phyloP scores from a whole-genome alignment of 1,284 basidiomycete species.

The Rhodotorula sp. region DNA sequence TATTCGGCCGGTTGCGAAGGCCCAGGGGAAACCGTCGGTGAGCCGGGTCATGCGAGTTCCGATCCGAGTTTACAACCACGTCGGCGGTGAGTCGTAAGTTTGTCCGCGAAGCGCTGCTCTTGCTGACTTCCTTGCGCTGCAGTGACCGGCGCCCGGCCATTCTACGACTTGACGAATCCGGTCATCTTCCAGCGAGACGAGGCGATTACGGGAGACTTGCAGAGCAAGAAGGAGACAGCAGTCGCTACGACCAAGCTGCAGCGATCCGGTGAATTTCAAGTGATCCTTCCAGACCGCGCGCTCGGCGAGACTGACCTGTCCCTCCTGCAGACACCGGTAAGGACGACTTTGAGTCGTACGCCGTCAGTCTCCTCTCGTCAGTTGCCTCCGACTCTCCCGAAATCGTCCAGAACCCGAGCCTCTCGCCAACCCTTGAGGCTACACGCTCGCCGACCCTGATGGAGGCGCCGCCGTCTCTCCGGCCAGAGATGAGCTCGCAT shows the following conservation, averaged over 20 bases:
- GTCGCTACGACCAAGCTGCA: not conserved
- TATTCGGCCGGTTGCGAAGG: constrained; percentile 34
- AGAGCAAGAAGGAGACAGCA: constrained; percentile 5
- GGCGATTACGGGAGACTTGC: constrained; percentile 38
- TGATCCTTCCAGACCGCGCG: not conserved
- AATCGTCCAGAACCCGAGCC: constrained; percentile 17
- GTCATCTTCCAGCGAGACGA: constrained; percentile 50
- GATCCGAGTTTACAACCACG: constrained; percentile 79
- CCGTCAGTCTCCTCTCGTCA: constrained; percentile 34
- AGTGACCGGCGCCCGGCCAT: constrained; percentile 49
- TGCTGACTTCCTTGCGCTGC: not conserved
- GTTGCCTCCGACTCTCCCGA: constrained; percentile 30
- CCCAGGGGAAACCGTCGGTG: constrained; percentile 49
- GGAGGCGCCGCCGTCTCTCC: constrained; percentile 22
- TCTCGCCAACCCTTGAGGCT: constrained; percentile 24
- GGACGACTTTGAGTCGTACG: constrained; percentile 37
- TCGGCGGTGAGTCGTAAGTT: constrained; percentile 59
- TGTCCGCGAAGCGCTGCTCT: no score
- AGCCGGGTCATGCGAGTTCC: constrained; percentile 85
- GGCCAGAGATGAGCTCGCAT: constrained; percentile 38
- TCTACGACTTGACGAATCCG: constrained; percentile 53
- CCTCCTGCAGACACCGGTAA: constrained; percentile 17
- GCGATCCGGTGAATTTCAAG: constrained; percentile 10
- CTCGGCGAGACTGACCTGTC: not conserved
- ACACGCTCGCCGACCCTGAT: constrained; percentile 22